Evolutionary conservation across 306 rosid species (phyloP).

Genomic region (Arachis hypogaea): DNA sequence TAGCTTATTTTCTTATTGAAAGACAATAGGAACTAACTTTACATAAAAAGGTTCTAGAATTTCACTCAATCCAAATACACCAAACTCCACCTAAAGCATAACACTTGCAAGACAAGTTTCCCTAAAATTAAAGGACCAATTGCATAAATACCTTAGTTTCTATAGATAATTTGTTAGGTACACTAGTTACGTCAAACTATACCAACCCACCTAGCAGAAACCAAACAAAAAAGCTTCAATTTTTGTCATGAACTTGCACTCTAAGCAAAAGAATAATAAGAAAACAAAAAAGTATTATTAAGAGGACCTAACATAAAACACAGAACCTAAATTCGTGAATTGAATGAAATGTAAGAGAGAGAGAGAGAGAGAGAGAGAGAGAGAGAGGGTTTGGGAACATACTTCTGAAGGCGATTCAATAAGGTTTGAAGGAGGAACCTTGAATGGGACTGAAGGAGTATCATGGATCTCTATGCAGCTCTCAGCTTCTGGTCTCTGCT

Average conservation of each 20-base stretch:
- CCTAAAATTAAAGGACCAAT: too few species aligned
- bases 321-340: neutral
- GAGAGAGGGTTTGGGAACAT: slow-evolving; percentile 8
- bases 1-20: too few species aligned
- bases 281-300: too few species aligned
- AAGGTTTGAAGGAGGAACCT: slow-evolving; percentile 87
- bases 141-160: too few species aligned
- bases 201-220: neutral
- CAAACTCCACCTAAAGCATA: too few species aligned
- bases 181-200: too few species aligned
- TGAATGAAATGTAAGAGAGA: neutral
- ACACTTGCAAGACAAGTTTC: too few species aligned
- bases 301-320: too few species aligned
- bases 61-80: too few species aligned
- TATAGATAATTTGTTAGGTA: too few species aligned
- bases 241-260: slow-evolving; percentile 1
- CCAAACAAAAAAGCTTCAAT: neutral
- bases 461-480: slow-evolving; percentile 52
- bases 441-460: slow-evolving; percentile 89
- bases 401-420: slow-evolving; percentile 79
- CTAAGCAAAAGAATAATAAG: neutral
- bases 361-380: neutral
- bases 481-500: neutral
- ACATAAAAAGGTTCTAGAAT: too few species aligned
- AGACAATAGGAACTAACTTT: too few species aligned